Evolutionary conservation across 768 basidiomycete genomes (phyloP).

Genomic region (Mycena albidolilacea): DNA sequence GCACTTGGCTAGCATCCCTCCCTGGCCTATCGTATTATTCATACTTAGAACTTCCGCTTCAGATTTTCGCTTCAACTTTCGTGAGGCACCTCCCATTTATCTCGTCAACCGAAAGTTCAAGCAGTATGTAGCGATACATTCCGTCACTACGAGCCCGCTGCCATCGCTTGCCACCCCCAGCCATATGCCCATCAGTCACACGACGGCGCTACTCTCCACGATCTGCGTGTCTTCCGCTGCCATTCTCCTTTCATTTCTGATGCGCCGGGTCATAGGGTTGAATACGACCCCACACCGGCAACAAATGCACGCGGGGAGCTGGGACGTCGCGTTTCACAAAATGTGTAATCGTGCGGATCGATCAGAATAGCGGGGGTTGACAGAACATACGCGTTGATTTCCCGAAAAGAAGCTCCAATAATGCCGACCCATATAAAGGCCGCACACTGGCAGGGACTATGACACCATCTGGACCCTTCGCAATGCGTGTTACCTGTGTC

Average conservation of each 20-base stretch:
- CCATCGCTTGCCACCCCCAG: too few relatives aligned
- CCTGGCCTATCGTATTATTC: too few relatives aligned
- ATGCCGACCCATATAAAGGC: constrained; percentile 9
- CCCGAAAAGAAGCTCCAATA: neutral
- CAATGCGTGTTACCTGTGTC: constrained; percentile 10
- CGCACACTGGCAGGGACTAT: neutral
- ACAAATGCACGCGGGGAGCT: neutral
- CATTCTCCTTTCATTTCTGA: neutral
- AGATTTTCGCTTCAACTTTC: too few relatives aligned
- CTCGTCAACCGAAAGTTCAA: neutral
- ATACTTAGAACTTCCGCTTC: too few relatives aligned
- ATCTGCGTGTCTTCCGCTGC: neutral
- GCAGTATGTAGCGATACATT: neutral
- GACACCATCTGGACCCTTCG: neutral
- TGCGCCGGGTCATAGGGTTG: neutral
- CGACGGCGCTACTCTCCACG: neutral
- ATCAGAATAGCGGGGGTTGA: neutral
- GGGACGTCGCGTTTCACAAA: neutral
- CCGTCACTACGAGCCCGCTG: too few relatives aligned
- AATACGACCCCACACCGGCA: neutral
- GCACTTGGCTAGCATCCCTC: too few relatives aligned
- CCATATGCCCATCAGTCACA: neutral
- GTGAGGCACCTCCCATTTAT: neutral
- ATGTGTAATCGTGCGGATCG: constrained; percentile 9
- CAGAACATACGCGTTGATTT: too few relatives aligned